A percentile compares a stretch with the other conserved stretches of the same genome.
Conservation (phyloP, 1,284 basidiomycete species). For the Ceratobasidium sp. region DNA sequence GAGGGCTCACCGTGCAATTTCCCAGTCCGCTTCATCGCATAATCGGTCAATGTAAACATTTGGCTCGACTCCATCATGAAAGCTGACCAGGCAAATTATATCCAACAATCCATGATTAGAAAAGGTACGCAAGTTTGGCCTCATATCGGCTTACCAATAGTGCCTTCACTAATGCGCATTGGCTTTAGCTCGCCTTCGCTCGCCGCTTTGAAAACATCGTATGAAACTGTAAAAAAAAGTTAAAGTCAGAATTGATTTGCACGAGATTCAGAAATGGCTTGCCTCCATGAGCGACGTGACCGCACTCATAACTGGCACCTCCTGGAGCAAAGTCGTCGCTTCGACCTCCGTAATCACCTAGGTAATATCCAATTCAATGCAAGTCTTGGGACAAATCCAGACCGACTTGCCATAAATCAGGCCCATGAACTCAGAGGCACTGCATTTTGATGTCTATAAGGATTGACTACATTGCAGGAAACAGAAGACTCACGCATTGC, state of each 20-base stretch:
- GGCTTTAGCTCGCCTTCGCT: conserved; percentile 60
- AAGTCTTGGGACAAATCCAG: not conserved
- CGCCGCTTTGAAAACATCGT: conserved; percentile 63
- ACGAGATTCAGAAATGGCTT: conserved; percentile 53
- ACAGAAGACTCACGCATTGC: conserved; percentile 44
- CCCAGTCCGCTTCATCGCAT: conserved; percentile 63
- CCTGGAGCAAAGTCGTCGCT: conserved; percentile 66
- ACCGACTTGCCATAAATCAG: conserved; percentile 57
- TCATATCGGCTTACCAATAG: conserved; percentile 56
- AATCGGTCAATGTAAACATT: conserved; percentile 67
- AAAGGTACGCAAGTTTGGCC: conserved; percentile 49
- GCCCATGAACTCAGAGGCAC: conserved; percentile 61
- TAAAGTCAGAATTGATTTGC: conserved; percentile 50
- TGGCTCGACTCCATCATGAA: conserved; percentile 72
- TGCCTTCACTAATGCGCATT: conserved; percentile 59
- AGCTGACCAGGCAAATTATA: conserved; percentile 48
- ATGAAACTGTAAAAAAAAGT: conserved; percentile 53
- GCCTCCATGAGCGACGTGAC: conserved; percentile 38
- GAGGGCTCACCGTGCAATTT: conserved; percentile 59
- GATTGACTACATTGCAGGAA: conserved; percentile 52
- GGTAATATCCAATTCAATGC: conserved; percentile 52
- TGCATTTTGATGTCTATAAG: not conserved
- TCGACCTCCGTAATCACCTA: conserved; percentile 58
- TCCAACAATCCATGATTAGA: not conserved
- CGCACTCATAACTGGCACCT: conserved; percentile 61